phyloP scores from a whole-genome alignment of 306 rosid species.

The Senna tora region DNA sequence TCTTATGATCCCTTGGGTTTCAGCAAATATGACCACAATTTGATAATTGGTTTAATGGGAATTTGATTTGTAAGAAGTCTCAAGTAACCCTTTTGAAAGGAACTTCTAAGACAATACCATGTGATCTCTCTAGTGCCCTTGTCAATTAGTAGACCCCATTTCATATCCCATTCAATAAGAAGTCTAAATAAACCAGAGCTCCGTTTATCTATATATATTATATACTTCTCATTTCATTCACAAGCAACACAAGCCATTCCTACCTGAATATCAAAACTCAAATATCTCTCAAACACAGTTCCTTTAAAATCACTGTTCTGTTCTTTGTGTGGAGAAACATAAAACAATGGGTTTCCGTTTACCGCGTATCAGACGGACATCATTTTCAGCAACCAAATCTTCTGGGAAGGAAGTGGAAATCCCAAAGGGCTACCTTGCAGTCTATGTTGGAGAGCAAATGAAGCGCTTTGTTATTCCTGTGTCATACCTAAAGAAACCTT shows the following conservation, averaged over 20 bases:
- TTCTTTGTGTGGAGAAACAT: not conserved
- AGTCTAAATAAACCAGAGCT: not conserved
- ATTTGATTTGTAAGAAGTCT: too few species aligned
- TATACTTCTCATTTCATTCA: conserved; percentile 19
- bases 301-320: not conserved
- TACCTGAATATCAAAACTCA: not conserved
- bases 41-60: too few species aligned
- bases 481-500: conserved; percentile 44
- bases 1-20: conserved; percentile 16
- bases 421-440: conserved; percentile 49
- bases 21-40: not conserved
- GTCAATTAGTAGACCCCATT: not conserved
- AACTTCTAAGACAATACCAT: conserved; percentile 14
- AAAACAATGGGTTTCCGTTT: conserved; percentile 42
- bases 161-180: too few species aligned
- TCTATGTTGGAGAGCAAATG: conserved; percentile 54
- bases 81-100: not conserved
- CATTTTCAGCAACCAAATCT: conserved; percentile 26
- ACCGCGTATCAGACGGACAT: conserved; percentile 31
- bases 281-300: conserved; percentile 22
- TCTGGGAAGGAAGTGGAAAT: conserved; percentile 37
- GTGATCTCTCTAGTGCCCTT: not conserved
- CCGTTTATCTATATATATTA: conserved; percentile 35
- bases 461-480: conserved; percentile 48
- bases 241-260: conserved; percentile 32